phyloP scores from a whole-genome alignment of 257 asterid species.

The Ilex asprella region DNA sequence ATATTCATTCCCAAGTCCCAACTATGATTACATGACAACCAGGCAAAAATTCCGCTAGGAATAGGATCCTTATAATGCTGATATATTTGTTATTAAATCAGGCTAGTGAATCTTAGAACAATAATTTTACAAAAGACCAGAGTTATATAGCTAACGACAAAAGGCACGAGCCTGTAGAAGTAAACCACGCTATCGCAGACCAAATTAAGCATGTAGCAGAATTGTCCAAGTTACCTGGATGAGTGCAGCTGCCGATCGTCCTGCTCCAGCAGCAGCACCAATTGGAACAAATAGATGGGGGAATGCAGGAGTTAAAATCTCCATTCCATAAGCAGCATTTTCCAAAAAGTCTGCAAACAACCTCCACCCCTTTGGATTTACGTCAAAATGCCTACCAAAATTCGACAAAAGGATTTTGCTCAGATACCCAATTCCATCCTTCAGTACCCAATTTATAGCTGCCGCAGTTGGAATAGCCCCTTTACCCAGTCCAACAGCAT shows the following conservation, averaged over 20 bases:
- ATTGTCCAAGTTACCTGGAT: conserved; percentile 56
- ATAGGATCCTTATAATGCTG: too few relatives aligned
- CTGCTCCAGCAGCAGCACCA: conserved; percentile 97
- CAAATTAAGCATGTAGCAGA: too few relatives aligned
- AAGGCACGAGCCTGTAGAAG: too few relatives aligned
- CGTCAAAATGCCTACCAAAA: conserved; percentile 94
- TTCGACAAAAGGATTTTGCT: conserved; percentile 88
- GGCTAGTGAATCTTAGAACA: too few relatives aligned
- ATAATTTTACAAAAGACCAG: too few relatives aligned
- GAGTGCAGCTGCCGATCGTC: conserved; percentile 87
- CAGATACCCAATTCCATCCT: conserved; percentile 95
- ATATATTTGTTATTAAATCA: too few relatives aligned
- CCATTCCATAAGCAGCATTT: conserved; percentile 95
- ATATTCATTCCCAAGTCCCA: too few relatives aligned
- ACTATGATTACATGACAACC: too few relatives aligned
- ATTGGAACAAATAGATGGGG: conserved; percentile 94
- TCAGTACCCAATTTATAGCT: conserved; percentile 94
- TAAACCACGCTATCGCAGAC: too few relatives aligned
- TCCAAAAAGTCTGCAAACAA: conserved; percentile 86
- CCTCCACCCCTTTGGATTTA: conserved; percentile 97
- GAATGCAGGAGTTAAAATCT: conserved; percentile 88
- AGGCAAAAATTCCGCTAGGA: too few relatives aligned
- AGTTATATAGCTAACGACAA: too few relatives aligned
- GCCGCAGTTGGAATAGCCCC: conserved; percentile 99
- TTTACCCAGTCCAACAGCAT: conserved; percentile 94